Conservation (phyloP, 1,284 basidiomycete species). For the Neonothopanus nambi region DNA sequence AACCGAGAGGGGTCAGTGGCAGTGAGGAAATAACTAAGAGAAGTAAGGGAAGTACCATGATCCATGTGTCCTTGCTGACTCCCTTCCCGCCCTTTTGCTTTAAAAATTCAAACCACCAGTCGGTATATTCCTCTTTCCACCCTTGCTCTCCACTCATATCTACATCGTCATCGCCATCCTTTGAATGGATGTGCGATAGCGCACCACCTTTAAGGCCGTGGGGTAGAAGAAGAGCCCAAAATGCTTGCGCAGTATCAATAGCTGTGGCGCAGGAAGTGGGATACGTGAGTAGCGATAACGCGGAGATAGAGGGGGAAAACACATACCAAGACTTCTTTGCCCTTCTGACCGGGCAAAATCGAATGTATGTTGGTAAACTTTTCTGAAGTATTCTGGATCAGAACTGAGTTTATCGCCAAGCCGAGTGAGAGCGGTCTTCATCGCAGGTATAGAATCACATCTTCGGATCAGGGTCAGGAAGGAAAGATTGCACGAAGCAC, state of each 20-base stretch:
- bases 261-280: slow-evolving; percentile 37
- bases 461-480: slow-evolving; percentile 26
- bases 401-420: slow-evolving; percentile 66
- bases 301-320: background rate
- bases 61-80: slow-evolving; percentile 94
- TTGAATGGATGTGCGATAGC: slow-evolving; percentile 46
- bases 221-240: slow-evolving; percentile 86
- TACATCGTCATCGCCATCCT: slow-evolving; percentile 43
- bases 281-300: background rate
- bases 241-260: slow-evolving; percentile 74
- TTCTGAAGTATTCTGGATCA: slow-evolving; percentile 78
- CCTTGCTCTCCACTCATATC: slow-evolving; percentile 49
- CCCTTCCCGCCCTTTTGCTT: slow-evolving; percentile 73
- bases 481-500: background rate
- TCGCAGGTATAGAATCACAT: slow-evolving; percentile 69
- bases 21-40: slow-evolving; percentile 4
- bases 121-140: slow-evolving; percentile 69
- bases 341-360: slow-evolving; percentile 82
- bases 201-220: slow-evolving; percentile 76
- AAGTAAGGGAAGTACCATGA: slow-evolving; percentile 55
- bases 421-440: slow-evolving; percentile 60
- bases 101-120: slow-evolving; percentile 87
- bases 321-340: slow-evolving; percentile 67
- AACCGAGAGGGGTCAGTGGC: slow-evolving; percentile 2
- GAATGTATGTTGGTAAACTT: slow-evolving; percentile 90